Percentiles rank a stretch among this genome's conserved stretches.
These are phyloP conservation scores for Limnomonas spitsbergensis DNA, from an alignment of 139 green algal species.

Conservation along the genomic window DNA sequence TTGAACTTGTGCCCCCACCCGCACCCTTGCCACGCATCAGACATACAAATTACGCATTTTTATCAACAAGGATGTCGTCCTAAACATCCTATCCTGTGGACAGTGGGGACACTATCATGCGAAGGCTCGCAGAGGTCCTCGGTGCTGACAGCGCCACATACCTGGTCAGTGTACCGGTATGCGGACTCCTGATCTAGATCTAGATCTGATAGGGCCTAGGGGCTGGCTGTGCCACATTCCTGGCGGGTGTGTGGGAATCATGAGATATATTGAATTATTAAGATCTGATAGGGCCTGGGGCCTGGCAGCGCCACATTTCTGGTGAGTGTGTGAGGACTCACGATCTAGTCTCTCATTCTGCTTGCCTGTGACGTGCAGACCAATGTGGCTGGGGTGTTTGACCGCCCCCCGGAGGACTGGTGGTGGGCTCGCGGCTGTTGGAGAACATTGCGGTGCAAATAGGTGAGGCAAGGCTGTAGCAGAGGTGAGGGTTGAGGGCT, in stretches of 20 bases:
- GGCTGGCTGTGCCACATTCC: too few species aligned
- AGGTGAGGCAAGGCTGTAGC: too few species aligned
- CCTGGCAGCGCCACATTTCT: neutral
- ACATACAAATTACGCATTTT: too few species aligned
- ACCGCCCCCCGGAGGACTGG: constrained; percentile 49
- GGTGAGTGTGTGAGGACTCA: neutral
- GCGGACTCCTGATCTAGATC: neutral
- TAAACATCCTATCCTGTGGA: too few species aligned
- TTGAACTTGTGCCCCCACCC: too few species aligned
- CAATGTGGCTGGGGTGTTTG: constrained; percentile 60
- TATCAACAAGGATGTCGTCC: too few species aligned
- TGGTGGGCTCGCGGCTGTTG: constrained; percentile 40
- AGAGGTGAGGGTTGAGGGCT: too few species aligned
- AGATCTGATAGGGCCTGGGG: neutral
- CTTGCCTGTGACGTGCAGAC: constrained; percentile 33
- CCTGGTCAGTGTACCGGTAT: constrained; percentile 52
- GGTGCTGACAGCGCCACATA: constrained; percentile 48
- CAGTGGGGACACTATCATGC: constrained; percentile 55
- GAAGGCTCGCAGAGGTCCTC: constrained; percentile 38
- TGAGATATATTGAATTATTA: too few species aligned
- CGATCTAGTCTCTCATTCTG: neutral
- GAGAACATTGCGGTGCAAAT: constrained; percentile 21
- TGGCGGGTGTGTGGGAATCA: too few species aligned
- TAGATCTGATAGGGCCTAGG: neutral
- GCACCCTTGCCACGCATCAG: too few species aligned